phyloP scores from a whole-genome alignment of 768 basidiomycete species.

The Boletus barrowsii region DNA sequence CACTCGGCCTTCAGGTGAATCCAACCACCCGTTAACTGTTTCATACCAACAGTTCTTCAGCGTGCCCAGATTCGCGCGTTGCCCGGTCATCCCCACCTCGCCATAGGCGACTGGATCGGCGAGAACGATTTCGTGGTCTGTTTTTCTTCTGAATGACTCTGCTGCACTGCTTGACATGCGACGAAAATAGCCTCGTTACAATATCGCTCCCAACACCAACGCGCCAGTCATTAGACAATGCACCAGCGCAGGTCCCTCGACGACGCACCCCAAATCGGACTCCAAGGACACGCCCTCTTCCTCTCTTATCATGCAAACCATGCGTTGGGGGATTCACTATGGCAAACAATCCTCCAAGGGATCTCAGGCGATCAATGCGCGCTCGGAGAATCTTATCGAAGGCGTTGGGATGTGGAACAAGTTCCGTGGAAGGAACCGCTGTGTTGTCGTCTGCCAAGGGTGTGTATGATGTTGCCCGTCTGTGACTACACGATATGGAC shows the following conservation, averaged over 20 bases:
- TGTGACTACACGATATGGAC: neutral
- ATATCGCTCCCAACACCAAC: conserved; percentile 78
- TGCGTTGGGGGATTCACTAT: conserved; percentile 87
- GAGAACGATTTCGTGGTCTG: conserved; percentile 52
- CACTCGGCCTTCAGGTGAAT: conserved; percentile 46
- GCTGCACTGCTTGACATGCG: neutral
- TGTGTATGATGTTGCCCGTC: too few relatives aligned
- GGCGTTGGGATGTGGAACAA: conserved; percentile 83
- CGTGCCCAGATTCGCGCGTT: conserved; percentile 32
- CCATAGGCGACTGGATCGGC: conserved; percentile 58
- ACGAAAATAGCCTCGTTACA: conserved; percentile 52
- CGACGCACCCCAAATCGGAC: neutral
- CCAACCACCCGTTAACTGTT: neutral
- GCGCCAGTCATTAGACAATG: conserved; percentile 69
- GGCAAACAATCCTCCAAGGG: conserved; percentile 52
- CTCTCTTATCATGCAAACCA: conserved; percentile 66
- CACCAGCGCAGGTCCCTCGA: conserved; percentile 1
- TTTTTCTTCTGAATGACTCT: conserved; percentile 1
- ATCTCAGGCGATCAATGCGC: conserved; percentile 87
- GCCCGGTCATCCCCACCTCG: conserved; percentile 40
- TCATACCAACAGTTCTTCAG: conserved; percentile 7
- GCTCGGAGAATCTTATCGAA: conserved; percentile 74
- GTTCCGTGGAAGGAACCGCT: conserved; percentile 79
- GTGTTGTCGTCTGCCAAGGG: conserved; percentile 81
- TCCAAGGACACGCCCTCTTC: conserved; percentile 7